phyloP scores from a whole-genome alignment of 176 grass and related monocot genomes.

The Poa annua region DNA sequence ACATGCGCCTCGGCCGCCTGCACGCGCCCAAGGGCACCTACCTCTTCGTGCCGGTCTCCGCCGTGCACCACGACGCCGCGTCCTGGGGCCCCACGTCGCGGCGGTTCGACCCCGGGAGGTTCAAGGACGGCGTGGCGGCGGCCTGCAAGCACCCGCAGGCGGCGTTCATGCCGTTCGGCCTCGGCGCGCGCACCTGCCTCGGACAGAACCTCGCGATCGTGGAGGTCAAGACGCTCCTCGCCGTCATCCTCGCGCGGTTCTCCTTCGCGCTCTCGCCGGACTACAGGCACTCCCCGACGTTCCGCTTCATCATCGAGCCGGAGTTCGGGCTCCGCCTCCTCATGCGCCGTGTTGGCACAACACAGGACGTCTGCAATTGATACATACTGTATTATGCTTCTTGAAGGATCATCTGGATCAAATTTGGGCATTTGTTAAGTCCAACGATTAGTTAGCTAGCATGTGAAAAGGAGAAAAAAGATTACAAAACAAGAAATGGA shows the following conservation, averaged over 20 bases:
- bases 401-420: neutral
- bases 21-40: slow-evolving; percentile 53
- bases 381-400: neutral
- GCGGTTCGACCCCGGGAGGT: slow-evolving; percentile 51
- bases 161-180: slow-evolving; percentile 67
- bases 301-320: slow-evolving; percentile 65
- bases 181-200: slow-evolving; percentile 62
- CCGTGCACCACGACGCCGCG: slow-evolving; percentile 55
- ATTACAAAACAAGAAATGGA: neutral
- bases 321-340: slow-evolving; percentile 60
- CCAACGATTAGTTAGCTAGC: slow-evolving; percentile 14
- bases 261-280: slow-evolving; percentile 48
- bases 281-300: slow-evolving; percentile 59
- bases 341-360: slow-evolving; percentile 38
- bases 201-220: slow-evolving; percentile 65
- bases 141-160: slow-evolving; percentile 59
- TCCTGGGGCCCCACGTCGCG: slow-evolving; percentile 45
- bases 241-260: slow-evolving; percentile 48
- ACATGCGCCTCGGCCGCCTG: slow-evolving; percentile 52
- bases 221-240: slow-evolving; percentile 67
- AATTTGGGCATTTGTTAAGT: slow-evolving; percentile 18
- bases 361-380: neutral
- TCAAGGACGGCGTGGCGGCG: slow-evolving; percentile 47
- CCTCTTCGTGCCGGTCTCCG: slow-evolving; percentile 56
- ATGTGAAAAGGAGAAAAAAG: neutral